Percentiles rank a stretch among this genome's conserved stretches.
These are phyloP conservation scores for Litsea cubeba DNA, from an alignment of 164 flowering plant species.

Conservation along the genomic window DNA sequence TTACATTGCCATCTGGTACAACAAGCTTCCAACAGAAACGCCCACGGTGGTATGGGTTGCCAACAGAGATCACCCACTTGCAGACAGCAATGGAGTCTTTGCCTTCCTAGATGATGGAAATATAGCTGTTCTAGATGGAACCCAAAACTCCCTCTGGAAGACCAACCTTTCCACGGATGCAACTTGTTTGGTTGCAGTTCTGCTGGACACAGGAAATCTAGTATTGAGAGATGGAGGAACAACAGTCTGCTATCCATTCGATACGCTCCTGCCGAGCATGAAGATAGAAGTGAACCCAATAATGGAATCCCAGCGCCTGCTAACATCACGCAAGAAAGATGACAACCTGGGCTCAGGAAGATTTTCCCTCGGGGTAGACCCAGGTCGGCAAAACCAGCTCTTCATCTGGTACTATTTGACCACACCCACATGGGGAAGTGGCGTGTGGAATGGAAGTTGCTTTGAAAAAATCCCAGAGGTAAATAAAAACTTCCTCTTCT, in stretches of 20 bases:
- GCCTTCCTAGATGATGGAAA: conserved; percentile 27
- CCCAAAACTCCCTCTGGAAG: background rate
- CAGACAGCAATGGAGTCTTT: conserved; percentile 24
- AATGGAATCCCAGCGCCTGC: too few relatives aligned
- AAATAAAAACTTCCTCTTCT: conserved; percentile 6
- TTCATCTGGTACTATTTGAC: background rate
- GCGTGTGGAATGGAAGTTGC: background rate
- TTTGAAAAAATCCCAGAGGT: conserved; percentile 15
- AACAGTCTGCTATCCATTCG: conserved; percentile 1
- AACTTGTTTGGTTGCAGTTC: conserved; percentile 14
- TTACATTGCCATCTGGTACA: conserved; percentile 20
- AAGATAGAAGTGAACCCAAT: background rate
- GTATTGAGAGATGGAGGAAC: background rate
- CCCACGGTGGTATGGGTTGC: conserved; percentile 54
- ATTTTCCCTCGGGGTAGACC: background rate
- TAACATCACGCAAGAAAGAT: conserved; percentile 5
- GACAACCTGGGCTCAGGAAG: background rate
- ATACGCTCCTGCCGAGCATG: conserved; percentile 4
- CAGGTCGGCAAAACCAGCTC: background rate
- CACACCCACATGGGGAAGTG: background rate
- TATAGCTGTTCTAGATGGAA: conserved; percentile 11
- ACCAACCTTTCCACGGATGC: background rate
- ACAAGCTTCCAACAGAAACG: conserved; percentile 10
- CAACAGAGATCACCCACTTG: conserved; percentile 45
- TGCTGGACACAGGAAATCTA: conserved; percentile 40